phyloP scores from a whole-genome alignment of 306 rosid genomes.

The Dalbergia oliveri region DNA sequence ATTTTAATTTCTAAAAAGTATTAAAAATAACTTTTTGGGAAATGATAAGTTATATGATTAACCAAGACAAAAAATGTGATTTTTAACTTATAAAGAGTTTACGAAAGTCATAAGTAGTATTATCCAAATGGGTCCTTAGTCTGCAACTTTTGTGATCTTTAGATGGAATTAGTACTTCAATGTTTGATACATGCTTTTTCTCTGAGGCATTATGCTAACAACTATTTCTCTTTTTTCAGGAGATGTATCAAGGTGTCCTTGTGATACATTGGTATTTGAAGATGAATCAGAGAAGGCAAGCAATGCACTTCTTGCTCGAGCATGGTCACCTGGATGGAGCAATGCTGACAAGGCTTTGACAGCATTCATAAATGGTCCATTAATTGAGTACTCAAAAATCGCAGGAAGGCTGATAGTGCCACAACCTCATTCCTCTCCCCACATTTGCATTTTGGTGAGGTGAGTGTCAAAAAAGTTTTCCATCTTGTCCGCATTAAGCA shows the following conservation, averaged over 20 bases:
- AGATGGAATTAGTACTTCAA: background rate
- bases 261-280: conserved; percentile 80
- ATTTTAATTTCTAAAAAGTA: no score
- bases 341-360: conserved; percentile 91
- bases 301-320: conserved; percentile 97
- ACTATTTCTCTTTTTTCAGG: conserved; percentile 55
- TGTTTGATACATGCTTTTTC: background rate
- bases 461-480: conserved; percentile 92
- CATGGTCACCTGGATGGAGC: conserved; percentile 99
- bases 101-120: no score
- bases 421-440: conserved; percentile 98
- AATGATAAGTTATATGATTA: no score
- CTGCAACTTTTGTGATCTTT: background rate
- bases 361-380: conserved; percentile 85
- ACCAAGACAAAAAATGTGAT: no score
- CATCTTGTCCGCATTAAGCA: conserved; percentile 96
- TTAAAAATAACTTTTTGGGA: no score
- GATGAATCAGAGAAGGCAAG: conserved; percentile 96
- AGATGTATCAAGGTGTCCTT: conserved; percentile 74
- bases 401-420: conserved; percentile 93
- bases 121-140: no score
- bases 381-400: conserved; percentile 83
- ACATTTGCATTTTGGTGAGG: conserved; percentile 96
- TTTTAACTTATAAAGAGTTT: no score
- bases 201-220: conserved; percentile 4